Evolutionary conservation across 106 monocot genomes (phyloP), one percentile per base, ranked within the genome.

Genomic region (Gastrodia elata): DNA sequence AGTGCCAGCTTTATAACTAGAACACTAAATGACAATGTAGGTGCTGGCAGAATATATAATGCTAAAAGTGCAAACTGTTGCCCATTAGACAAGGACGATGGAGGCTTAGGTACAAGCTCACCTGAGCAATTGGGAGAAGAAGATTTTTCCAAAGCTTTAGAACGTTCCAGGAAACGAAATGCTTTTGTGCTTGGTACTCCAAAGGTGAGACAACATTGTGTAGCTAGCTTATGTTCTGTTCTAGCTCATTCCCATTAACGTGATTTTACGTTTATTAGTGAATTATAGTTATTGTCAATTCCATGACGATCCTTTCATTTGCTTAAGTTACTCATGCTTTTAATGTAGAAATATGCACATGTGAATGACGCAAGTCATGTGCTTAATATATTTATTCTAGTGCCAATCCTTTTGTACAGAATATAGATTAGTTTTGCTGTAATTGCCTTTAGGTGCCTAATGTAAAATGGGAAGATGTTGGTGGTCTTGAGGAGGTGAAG

Each of bases 401-500:
- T 36, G 34, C 67, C 40, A 22, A 67, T 8, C 9, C 26, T 33
- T 25, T 5, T 41, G 32, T 30, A 34, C 57, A 52, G 30, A 65
- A 42, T 8, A 41, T 27, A 65, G 26, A 36, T 68, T 40, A 58
- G 11, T 75, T 52, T 49, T 75, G 8, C 18, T 77, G 44, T 28
- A 52, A 58, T 16, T 76, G 8, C 65, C 78, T 78, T 76, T 79
- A 87, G 98, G 91, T 98, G 71, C 97, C 97, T 35, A 83, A 98
- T 84, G 90, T 98, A 22, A 98, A 90, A 87, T 98, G 97, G 97
- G 97, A 93, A 77, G 97, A 98, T 82, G 93, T 98, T 56, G 97
- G 97, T 87, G 98, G 98, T 16, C 98, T 98, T 77, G 98, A 98
- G 81, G 98, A 98, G 69, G 98, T 98, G 80, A 98, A 98, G 78